These are phyloP conservation scores for Hyphodiscus sp. DNA, from an alignment of 2,329 filamentous ascomycete genomes.

Conservation along the genomic window DNA sequence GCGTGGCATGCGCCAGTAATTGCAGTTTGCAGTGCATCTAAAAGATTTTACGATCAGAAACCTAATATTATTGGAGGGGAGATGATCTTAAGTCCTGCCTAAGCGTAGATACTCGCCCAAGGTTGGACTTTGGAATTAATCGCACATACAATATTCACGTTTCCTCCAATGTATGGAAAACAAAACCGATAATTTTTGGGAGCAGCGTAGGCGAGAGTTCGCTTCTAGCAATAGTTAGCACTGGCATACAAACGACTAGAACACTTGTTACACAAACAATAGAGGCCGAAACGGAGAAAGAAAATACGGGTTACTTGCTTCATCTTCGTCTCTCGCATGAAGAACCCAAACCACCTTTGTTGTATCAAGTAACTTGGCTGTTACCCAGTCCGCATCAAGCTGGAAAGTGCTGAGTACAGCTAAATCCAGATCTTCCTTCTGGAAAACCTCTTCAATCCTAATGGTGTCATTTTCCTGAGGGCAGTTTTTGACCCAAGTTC, in stretches of 20 bases:
- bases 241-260: background rate
- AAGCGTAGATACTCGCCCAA: background rate
- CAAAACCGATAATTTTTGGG: conserved; percentile 60
- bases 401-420: conserved; percentile 83
- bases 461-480: conserved; percentile 62
- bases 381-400: conserved; percentile 60
- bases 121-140: conserved; percentile 74
- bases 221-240: conserved; percentile 35
- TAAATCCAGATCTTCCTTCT: conserved; percentile 63
- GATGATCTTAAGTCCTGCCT: conserved; percentile 27
- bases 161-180: conserved; percentile 70
- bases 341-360: conserved; percentile 59
- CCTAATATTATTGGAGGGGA: conserved; percentile 22
- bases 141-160: conserved; percentile 74
- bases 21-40: conserved; percentile 95
- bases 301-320: conserved; percentile 36
- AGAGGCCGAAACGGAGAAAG: background rate
- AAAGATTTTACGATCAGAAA: background rate
- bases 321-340: conserved; percentile 44
- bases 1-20: conserved; percentile 69
- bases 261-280: background rate
- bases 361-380: conserved; percentile 52
- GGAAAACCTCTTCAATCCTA: conserved; percentile 79
- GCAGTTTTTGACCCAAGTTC: conserved; percentile 67
- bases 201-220: conserved; percentile 42